phyloP scores from a whole-genome alignment of 2,329 filamentous ascomycete genomes.

The Lecanicillium sp. region DNA sequence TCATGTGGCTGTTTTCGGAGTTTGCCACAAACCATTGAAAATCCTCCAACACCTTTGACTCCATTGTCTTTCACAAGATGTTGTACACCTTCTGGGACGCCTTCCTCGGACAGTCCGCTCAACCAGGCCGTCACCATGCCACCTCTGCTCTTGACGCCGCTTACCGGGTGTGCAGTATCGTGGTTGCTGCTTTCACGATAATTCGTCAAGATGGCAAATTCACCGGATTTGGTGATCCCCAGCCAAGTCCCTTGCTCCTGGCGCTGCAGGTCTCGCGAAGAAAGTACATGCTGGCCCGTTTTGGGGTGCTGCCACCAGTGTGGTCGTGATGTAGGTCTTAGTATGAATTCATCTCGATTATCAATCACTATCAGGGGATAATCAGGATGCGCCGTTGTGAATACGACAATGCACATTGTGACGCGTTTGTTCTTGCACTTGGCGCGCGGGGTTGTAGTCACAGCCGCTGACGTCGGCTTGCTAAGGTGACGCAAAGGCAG shows the following conservation, averaged over 20 bases:
- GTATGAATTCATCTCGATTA: slow-evolving; percentile 69
- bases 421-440: not conserved
- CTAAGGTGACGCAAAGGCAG: not conserved
- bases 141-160: slow-evolving; percentile 50
- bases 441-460: not conserved
- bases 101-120: slow-evolving; percentile 37
- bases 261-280: slow-evolving; percentile 53
- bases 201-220: slow-evolving; percentile 58
- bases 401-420: slow-evolving; percentile 67
- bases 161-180: slow-evolving; percentile 43
- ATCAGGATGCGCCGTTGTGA: slow-evolving; percentile 66
- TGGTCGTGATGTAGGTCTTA: slow-evolving; percentile 54
- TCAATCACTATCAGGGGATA: slow-evolving; percentile 70
- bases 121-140: slow-evolving; percentile 58
- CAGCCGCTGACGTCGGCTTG: too few relatives aligned
- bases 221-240: slow-evolving; percentile 50
- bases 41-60: slow-evolving; percentile 55
- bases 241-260: slow-evolving; percentile 58
- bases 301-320: slow-evolving; percentile 51
- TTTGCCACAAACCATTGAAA: slow-evolving; percentile 58
- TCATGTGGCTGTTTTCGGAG: slow-evolving; percentile 40
- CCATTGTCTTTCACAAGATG: slow-evolving; percentile 42
- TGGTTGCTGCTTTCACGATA: slow-evolving; percentile 47
- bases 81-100: slow-evolving; percentile 41
- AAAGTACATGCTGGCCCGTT: slow-evolving; percentile 41